Base-by-base conservation (phyloP, 1,284 basidiomycete genomes). In the Bondarzewia mesenterica region DNA sequence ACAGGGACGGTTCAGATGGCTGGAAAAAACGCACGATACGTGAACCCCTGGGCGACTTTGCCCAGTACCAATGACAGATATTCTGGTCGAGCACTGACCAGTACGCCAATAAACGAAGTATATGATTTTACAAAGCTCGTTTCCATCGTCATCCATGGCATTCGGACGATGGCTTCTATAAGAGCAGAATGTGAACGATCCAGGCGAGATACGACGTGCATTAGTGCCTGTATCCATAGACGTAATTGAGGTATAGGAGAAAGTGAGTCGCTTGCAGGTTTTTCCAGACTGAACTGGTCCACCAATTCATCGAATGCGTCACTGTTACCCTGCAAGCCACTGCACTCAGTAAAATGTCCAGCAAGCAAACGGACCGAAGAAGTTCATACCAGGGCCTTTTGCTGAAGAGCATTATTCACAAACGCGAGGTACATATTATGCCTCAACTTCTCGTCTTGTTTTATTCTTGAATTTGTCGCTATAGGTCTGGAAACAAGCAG, bases 121-220 rank as follows among this genome's bases (percentile, higher is more conserved):
- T 93, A 96, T 12, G 83, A 80, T 64, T 84, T 87, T 46, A 93
- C 92, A 57, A 94, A 90, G 18, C 74, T 69, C 40, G 78, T 79
- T 57, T 94, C 90, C 68, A 92, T 80, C 5, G 85, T 87, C 5
- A 89, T 86, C 96, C 96, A 99, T 5, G 93, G 92, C 57, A 96
- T 75, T 50, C 77, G 78, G 49, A 97, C 74, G 52, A 99, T 84
- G 25, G 92, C 91, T 52, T 94, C 83, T 27, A 98, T 85, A 18
- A 99, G 80, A 0, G 81, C 65, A n/a, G 81, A 70, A 61, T 99
- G 94, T 4, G 78, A 73, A 36, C 84, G 77, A 66, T 93, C 83
- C 48, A 97, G 66, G 55, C 89, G 75, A 53, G 89, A 84, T 57
- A 90, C 84, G 42, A 87, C 85, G 61, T 90, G 85, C 0, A 85